Percentiles rank a stretch among this genome's conserved stretches.
Conservation (phyloP, 768 basidiomycete genomes). For the Phaeotremella fagi region DNA sequence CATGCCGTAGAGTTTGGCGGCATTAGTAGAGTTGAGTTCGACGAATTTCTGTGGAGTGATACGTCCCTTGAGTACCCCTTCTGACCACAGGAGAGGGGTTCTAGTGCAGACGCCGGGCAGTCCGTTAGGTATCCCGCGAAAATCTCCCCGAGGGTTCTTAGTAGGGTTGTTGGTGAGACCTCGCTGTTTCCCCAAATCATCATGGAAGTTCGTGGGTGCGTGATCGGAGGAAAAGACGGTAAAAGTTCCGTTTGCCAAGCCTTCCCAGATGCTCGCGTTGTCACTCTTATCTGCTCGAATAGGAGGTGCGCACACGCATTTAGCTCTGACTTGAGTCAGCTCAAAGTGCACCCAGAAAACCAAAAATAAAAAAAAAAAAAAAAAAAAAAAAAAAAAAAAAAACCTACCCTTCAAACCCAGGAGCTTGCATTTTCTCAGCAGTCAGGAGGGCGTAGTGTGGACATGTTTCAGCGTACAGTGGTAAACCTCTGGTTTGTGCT, state of each 20-base stretch:
- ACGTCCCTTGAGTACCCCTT: slow-evolving; percentile 45
- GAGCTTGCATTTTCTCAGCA: slow-evolving; percentile 38
- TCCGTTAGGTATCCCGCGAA: slow-evolving; percentile 48
- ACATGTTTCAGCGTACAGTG: slow-evolving; percentile 46
- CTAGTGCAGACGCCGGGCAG: slow-evolving; percentile 49
- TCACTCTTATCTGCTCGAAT: slow-evolving; percentile 37
- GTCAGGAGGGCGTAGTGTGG: slow-evolving; percentile 44
- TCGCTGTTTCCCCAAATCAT: slow-evolving; percentile 41
- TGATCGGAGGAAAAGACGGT: slow-evolving; percentile 47
- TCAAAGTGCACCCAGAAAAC: too few species aligned
- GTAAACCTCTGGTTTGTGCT: slow-evolving; percentile 37
- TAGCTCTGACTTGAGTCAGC: slow-evolving; percentile 41
- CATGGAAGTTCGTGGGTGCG: slow-evolving; percentile 43
- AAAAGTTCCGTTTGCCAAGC: slow-evolving; percentile 41
- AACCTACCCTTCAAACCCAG: slow-evolving; percentile 40
- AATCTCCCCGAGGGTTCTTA: slow-evolving; percentile 41
- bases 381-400: neutral
- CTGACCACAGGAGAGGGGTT: slow-evolving; percentile 43
- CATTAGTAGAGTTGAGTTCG: slow-evolving; percentile 47
- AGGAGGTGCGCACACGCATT: slow-evolving; percentile 44
- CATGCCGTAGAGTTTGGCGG: slow-evolving; percentile 49
- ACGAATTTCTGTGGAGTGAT: slow-evolving; percentile 47
- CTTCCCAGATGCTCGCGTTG: slow-evolving; percentile 39
- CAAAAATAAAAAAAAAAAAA: too few species aligned
- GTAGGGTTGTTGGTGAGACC: slow-evolving; percentile 33